Percentiles rank a stretch among this genome's conserved stretches.
phyloP scores from a whole-genome alignment of 2,329 filamentous ascomycete genomes.

The Pyricularia pennisetigena region DNA sequence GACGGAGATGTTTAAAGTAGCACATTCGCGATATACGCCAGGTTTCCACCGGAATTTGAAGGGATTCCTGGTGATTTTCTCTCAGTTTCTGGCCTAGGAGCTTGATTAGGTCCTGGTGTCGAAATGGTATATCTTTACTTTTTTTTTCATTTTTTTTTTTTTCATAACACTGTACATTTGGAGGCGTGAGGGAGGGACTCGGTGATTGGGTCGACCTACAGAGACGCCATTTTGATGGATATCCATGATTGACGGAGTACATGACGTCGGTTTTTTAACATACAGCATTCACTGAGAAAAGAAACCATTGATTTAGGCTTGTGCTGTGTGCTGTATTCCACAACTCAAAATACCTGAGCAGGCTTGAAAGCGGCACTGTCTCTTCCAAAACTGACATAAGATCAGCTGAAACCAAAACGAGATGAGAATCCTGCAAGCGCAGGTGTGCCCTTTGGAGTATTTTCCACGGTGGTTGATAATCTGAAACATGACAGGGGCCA shows the following conservation, averaged over 20 bases:
- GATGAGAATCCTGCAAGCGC: constrained; percentile 64
- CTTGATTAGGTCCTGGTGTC: neutral
- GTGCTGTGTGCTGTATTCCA: constrained; percentile 1
- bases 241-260: neutral
- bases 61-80: neutral
- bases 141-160: neutral
- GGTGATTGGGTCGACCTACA: neutral
- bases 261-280: neutral
- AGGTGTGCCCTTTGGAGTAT: constrained; percentile 49
- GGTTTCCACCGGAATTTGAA: neutral
- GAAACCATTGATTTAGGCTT: neutral
- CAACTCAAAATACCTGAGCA: neutral
- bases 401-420: constrained; percentile 56
- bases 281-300: neutral
- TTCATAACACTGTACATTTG: neutral
- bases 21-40: neutral
- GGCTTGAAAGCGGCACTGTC: neutral
- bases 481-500: constrained; percentile 24
- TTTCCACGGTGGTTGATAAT: constrained; percentile 54
- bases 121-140: neutral
- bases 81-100: neutral
- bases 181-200: neutral
- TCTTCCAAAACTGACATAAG: neutral
- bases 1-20: neutral
- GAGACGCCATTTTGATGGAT: neutral